phyloP scores from a whole-genome alignment of 129 eudicot species.

The Dittrichia graveolens region DNA sequence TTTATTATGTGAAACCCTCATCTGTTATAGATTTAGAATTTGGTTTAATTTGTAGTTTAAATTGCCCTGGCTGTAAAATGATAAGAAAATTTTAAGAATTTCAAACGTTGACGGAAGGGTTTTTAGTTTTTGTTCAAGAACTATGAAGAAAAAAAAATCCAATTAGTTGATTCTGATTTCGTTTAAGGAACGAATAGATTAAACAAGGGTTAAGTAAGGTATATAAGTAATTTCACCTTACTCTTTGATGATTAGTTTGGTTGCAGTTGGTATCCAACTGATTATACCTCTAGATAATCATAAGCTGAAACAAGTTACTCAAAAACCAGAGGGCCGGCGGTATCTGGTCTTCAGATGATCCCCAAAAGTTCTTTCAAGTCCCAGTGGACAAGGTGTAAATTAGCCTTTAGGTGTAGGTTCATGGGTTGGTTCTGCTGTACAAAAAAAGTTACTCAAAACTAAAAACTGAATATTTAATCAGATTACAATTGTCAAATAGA shows the following conservation, averaged over 20 bases:
- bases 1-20: too few species aligned
- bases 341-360: too few species aligned
- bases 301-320: not conserved
- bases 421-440: too few species aligned
- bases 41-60: conserved; percentile 6
- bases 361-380: too few species aligned
- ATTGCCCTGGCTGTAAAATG: conserved; percentile 8
- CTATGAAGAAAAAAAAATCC: too few species aligned
- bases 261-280: not conserved
- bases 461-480: not conserved
- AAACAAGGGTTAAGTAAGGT: not conserved
- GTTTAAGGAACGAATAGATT: not conserved
- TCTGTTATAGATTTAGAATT: not conserved
- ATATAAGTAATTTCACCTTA: not conserved
- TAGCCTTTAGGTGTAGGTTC: too few species aligned
- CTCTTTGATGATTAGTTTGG: not conserved
- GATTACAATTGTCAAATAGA: too few species aligned
- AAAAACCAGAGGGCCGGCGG: not conserved
- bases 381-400: too few species aligned
- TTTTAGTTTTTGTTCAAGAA: not conserved
- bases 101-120: conserved; percentile 6
- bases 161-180: not conserved
- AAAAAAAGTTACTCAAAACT: too few species aligned
- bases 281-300: not conserved
- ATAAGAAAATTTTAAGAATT: not conserved